Conservation (phyloP, 768 basidiomycete species). For the Naematelia encephala region DNA sequence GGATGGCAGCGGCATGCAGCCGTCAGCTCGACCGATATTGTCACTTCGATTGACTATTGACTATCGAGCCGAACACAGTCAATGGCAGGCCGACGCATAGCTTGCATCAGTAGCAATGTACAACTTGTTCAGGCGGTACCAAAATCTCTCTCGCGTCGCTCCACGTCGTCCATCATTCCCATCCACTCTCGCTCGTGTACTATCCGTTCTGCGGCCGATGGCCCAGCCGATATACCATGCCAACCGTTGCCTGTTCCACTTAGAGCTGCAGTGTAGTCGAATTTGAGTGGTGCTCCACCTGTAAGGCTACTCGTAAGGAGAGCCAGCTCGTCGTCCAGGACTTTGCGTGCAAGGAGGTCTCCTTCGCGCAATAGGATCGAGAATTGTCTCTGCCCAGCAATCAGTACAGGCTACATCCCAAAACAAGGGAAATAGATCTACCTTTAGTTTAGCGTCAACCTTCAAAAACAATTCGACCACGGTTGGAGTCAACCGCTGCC, state of each 20-base stretch:
- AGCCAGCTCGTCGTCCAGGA: conserved; percentile 35
- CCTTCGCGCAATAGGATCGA: conserved; percentile 36
- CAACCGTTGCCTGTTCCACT: conserved; percentile 18
- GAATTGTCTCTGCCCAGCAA: conserved; percentile 36
- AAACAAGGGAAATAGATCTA: conserved; percentile 4
- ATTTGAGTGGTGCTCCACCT: conserved; percentile 24
- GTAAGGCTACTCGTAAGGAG: conserved; percentile 19
- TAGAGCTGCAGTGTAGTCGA: conserved; percentile 27
- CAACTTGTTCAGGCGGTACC: background rate
- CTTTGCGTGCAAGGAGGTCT: conserved; percentile 30
- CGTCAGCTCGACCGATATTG: too few species aligned
- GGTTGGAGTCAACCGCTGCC: conserved; percentile 36
- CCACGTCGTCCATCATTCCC: background rate
- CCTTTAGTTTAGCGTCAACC: conserved; percentile 35
- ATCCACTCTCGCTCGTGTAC: background rate
- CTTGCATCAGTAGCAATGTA: too few species aligned
- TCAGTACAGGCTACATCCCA: background rate
- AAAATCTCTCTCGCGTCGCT: background rate
- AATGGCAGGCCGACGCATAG: too few species aligned
- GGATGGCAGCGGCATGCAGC: too few species aligned
- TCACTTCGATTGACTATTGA: too few species aligned
- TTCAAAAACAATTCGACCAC: conserved; percentile 35
- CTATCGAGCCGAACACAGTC: too few species aligned
- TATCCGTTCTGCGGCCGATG: background rate
- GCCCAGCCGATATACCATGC: background rate